Evolutionary conservation across 2,329 filamentous ascomycete species (phyloP).

Genomic region (Erysiphe neolycopersici): DNA sequence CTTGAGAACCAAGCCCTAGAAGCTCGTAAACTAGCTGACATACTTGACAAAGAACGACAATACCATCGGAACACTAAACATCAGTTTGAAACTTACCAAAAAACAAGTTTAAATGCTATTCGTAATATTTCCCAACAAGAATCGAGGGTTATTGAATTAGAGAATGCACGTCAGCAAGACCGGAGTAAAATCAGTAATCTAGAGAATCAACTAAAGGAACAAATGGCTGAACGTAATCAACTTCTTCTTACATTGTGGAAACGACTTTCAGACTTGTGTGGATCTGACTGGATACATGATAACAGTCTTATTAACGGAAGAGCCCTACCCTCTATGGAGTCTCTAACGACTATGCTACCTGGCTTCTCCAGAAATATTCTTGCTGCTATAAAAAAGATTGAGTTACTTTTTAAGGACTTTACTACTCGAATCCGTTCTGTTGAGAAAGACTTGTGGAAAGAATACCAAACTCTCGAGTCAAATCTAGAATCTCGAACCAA

Average conservation of each 20-base stretch:
- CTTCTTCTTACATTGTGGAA: constrained; percentile 79
- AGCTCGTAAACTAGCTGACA: constrained; percentile 54
- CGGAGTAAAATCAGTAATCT: constrained; percentile 45
- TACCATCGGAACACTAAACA: constrained; percentile 65
- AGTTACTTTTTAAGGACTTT: constrained; percentile 53
- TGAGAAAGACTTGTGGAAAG: constrained; percentile 74
- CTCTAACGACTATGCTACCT: constrained; percentile 60
- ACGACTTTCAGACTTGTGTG: constrained; percentile 59
- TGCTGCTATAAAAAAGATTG: constrained; percentile 64
- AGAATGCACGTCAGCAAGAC: constrained; percentile 51
- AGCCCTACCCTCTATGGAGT: constrained; percentile 54
- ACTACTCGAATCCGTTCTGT: constrained; percentile 54
- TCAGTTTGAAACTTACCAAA: constrained; percentile 68
- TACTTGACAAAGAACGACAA: constrained; percentile 75
- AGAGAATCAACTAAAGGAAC: constrained; percentile 61
- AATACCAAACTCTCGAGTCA: constrained; percentile 67
- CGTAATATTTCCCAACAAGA: constrained; percentile 69
- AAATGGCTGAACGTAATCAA: constrained; percentile 71
- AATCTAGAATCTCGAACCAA: constrained; percentile 56
- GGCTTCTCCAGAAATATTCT: constrained; percentile 80
- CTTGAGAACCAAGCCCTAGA: constrained; percentile 78
- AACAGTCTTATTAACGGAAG: constrained; percentile 77
- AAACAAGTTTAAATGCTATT: constrained; percentile 66
- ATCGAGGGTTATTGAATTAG: constrained; percentile 60
- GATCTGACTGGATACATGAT: constrained; percentile 71